Conservation (phyloP, 2,329 filamentous ascomycete genomes). For the Graphilbum fragrans region DNA sequence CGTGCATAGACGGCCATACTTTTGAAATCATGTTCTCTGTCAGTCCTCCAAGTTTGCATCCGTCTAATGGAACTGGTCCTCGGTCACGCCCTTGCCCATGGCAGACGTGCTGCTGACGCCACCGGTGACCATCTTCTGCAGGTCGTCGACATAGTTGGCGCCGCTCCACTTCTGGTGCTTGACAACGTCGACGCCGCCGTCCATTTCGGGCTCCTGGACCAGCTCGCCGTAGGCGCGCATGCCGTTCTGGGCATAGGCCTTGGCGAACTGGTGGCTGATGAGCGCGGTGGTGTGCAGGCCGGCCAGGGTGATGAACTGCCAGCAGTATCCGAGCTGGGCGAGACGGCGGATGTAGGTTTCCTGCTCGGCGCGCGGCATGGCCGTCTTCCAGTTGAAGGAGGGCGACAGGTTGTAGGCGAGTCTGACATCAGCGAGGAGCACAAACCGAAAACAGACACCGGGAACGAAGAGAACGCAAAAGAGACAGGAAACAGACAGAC, state of each 20-base stretch:
- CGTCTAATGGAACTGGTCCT: constrained; percentile 78
- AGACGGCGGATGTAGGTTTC: constrained; percentile 95
- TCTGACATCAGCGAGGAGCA: no score
- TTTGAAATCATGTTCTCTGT: background rate
- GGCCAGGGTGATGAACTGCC: constrained; percentile 99
- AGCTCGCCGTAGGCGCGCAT: constrained; percentile 97
- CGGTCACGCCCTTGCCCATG: constrained; percentile 96
- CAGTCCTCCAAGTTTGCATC: background rate
- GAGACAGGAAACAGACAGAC: constrained; percentile 1
- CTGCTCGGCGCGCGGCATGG: constrained; percentile 83
- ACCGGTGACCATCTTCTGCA: constrained; percentile 94
- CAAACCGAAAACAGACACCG: constrained; percentile 1
- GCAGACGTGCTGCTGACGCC: constrained; percentile 85
- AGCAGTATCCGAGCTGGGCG: constrained; percentile 83
- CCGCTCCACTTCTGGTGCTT: constrained; percentile 99
- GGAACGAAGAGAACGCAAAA: background rate
- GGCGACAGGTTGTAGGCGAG: constrained; percentile 97
- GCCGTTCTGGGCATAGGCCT: constrained; percentile 66
- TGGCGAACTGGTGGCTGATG: constrained; percentile 79
- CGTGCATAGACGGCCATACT: background rate
- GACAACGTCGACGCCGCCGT: constrained; percentile 78
- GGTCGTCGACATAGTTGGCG: constrained; percentile 85
- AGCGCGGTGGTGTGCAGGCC: constrained; percentile 92
- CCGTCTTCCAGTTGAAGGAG: constrained; percentile 99
- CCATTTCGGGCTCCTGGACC: constrained; percentile 97